A percentile compares a stretch with the other conserved stretches of the same genome.
phyloP scores from a whole-genome alignment of 768 basidiomycete species.

The Pulveroboletus sp. region DNA sequence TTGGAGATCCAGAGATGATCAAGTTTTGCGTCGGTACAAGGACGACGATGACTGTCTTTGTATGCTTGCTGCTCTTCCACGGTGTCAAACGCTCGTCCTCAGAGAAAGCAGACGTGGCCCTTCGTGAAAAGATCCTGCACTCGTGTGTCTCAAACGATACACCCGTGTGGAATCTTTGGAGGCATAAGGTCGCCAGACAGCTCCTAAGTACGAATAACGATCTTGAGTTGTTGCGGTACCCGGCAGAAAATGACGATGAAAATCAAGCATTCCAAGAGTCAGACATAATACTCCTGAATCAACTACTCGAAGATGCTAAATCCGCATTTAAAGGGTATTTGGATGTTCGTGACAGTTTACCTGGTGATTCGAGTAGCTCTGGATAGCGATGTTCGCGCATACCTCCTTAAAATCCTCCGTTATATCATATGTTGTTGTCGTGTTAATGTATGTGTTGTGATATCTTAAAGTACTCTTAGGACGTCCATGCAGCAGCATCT shows the following conservation, averaged over 20 bases:
- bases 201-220: background rate
- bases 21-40: conserved; percentile 15
- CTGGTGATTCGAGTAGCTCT: background rate
- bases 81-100: background rate
- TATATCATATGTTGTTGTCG: too few species aligned
- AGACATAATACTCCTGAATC: background rate
- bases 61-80: conserved; percentile 21
- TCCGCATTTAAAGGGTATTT: conserved; percentile 17
- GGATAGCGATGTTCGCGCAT: too few species aligned
- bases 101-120: background rate
- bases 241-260: background rate
- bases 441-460: too few species aligned
- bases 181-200: conserved; percentile 15
- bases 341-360: background rate
- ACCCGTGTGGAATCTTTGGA: conserved; percentile 21
- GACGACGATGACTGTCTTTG: conserved; percentile 23
- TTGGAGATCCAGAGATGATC: conserved; percentile 5
- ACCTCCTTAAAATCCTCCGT: too few species aligned
- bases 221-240: background rate
- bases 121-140: conserved; percentile 11
- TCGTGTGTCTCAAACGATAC: conserved; percentile 23
- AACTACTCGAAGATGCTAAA: conserved; percentile 16
- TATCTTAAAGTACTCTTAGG: too few species aligned
- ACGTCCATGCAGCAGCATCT: too few species aligned
- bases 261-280: background rate